Base-by-base conservation (phyloP, 306 rosid species). In the Comarum palustre region DNA sequence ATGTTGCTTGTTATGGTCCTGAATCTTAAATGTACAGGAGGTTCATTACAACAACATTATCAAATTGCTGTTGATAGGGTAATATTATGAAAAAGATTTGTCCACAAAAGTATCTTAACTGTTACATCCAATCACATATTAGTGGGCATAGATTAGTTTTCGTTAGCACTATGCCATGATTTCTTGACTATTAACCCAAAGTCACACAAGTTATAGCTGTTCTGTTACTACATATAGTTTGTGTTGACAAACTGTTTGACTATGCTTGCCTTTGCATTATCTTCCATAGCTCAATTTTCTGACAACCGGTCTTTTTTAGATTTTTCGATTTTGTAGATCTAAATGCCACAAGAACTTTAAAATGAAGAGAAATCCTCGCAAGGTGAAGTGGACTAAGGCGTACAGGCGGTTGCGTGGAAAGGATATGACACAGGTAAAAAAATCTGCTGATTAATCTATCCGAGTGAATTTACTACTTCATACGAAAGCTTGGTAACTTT, bases 321-420 rank as follows among this genome's bases (percentile, higher is more conserved):
- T 93, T 67, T 93, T 90, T 68, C 82, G 96, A 43, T 90, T 93
- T 73, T 90, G 97, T 85, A 81, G 98, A 73, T 89, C 97, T 6
- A 93, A 93, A 73, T 90, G 98, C 76, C 97, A 93, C 88, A 93
- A 90, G 84, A 93, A 93, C 85, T 93, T 93, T 34, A 90, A 93
- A 84, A 90, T 93, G 98, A 93, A 93, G 90, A 87, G 98, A 75
- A 89, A 90, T 82, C 97, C 98, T 34, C 92, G 96, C 11, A 93
- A 93, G 74, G 97, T 93, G 5, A 89, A 87, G 77, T 90, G 97
- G 98, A 93, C 96, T 20, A 90, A 90, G 85, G 97, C 98, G 36
- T 89, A 86, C 75, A 83, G 94, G 50, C 71, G 87, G 50, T 81
- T 87, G 73, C 92, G 82, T 76, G 97, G 96, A 80, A 93, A 90